Conservation (phyloP, 176 grass and related monocot genomes). For the Rhynchospora tenuis region DNA sequence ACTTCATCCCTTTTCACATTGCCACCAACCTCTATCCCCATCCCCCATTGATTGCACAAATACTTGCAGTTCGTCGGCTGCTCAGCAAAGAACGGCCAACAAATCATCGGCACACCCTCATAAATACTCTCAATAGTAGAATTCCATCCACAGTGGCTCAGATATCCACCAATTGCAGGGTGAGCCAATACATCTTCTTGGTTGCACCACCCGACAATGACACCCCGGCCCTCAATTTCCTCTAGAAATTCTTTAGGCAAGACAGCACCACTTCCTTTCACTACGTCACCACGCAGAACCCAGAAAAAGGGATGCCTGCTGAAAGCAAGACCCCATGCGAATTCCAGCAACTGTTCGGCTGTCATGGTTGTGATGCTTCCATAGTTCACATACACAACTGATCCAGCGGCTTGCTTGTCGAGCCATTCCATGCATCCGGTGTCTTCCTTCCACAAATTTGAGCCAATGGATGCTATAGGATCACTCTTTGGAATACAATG, state of each 20-base stretch:
- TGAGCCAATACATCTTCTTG: conserved; percentile 6
- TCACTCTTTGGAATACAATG: background rate
- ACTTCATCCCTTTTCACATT: conserved; percentile 22
- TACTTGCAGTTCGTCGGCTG: conserved; percentile 3
- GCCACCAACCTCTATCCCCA: conserved; percentile 18
- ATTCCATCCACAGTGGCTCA: conserved; percentile 19
- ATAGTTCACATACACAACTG: conserved; percentile 15
- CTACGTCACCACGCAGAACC: background rate
- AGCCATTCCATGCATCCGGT: background rate
- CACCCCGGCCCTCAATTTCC: background rate
- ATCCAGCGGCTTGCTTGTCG: background rate
- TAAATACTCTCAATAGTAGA: conserved; percentile 11
- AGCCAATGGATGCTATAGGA: background rate
- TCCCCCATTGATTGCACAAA: background rate
- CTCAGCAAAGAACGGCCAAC: conserved; percentile 22
- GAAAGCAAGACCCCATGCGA: background rate
- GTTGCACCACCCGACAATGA: background rate
- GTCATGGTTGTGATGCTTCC: conserved; percentile 1
- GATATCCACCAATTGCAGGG: background rate
- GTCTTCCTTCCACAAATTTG: background rate
- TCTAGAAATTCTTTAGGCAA: background rate
- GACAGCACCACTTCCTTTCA: background rate
- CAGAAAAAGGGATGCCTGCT: background rate
- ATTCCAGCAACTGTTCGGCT: conserved; percentile 1
- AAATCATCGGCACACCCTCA: background rate